Evolutionary conservation across 345 rosid species (phyloP).

Genomic region (Lepidium africanum): DNA sequence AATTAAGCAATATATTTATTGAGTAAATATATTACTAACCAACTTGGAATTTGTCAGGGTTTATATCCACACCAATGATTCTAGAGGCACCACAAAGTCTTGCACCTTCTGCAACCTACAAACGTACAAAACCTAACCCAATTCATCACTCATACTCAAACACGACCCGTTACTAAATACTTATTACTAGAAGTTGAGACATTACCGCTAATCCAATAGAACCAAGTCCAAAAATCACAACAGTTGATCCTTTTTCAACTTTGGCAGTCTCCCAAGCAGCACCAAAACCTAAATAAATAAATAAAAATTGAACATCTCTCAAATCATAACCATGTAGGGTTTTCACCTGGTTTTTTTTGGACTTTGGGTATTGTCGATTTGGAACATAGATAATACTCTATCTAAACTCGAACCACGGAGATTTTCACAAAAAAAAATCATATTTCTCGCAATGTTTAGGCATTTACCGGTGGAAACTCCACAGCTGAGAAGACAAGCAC

Average conservation of each 20-base stretch:
- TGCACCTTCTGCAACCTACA: constrained; percentile 82
- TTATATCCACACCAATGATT: constrained; percentile 73
- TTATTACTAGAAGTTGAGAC: neutral
- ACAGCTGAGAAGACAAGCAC: constrained; percentile 81
- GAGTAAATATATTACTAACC: constrained; percentile 35
- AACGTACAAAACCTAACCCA: constrained; percentile 2
- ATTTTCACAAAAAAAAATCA: too few species aligned
- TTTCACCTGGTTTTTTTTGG: too few species aligned
- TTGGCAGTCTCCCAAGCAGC: constrained; percentile 82
- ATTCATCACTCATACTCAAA: neutral
- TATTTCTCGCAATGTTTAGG: neutral
- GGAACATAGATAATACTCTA: too few species aligned
- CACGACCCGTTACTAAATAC: neutral
- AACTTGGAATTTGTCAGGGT: constrained; percentile 53
- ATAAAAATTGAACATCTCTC: too few species aligned
- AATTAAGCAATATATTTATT: neutral
- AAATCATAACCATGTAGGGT: too few species aligned
- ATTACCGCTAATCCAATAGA: constrained; percentile 81
- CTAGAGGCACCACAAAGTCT: constrained; percentile 67
- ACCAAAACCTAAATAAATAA: constrained; percentile 57
- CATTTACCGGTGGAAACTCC: constrained; percentile 77
- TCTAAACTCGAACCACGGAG: too few species aligned
- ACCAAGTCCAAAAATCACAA: constrained; percentile 82
- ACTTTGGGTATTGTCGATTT: too few species aligned
- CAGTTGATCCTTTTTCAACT: constrained; percentile 78